Conservation (phyloP, 1,139 yeast genomes). For the Eremothecium coryli region DNA sequence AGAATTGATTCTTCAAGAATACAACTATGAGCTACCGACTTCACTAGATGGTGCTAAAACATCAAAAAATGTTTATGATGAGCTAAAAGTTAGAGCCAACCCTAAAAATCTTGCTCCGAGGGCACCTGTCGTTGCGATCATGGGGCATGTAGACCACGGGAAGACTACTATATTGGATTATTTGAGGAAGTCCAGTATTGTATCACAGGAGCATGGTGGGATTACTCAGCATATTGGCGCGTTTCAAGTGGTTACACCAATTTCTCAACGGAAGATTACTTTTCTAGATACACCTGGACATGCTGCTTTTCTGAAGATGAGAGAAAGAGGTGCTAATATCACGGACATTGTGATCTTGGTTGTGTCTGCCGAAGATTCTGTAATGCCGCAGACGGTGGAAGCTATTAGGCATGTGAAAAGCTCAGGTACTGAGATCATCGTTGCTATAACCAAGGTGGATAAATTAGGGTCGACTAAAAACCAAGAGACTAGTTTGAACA, state of each 20-base stretch:
- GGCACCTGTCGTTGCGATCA: slow-evolving; percentile 92
- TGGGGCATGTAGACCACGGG: slow-evolving; percentile 99
- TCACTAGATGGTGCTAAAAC: slow-evolving; percentile 29
- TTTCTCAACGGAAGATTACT: slow-evolving; percentile 67
- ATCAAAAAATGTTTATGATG: slow-evolving; percentile 45
- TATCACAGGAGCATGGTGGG: slow-evolving; percentile 85
- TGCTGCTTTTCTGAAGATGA: slow-evolving; percentile 91
- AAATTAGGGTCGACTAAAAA: slow-evolving; percentile 58
- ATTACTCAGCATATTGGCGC: slow-evolving; percentile 98
- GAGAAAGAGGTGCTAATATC: slow-evolving; percentile 91
- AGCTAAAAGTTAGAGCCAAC: slow-evolving; percentile 35
- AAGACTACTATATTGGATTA: slow-evolving; percentile 88
- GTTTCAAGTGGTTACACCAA: slow-evolving; percentile 71
- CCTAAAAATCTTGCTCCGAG: slow-evolving; percentile 47
- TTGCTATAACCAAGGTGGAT: slow-evolving; percentile 90
- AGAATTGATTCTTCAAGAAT: slow-evolving; percentile 77
- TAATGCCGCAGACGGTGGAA: slow-evolving; percentile 95
- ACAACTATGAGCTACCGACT: slow-evolving; percentile 52
- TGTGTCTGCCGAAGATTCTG: slow-evolving; percentile 97
- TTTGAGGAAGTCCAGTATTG: slow-evolving; percentile 75
- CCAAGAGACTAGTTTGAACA: slow-evolving; percentile 29
- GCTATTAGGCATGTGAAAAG: slow-evolving; percentile 89
- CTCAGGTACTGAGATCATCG: slow-evolving; percentile 70
- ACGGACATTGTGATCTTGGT: slow-evolving; percentile 90
- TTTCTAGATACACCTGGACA: slow-evolving; percentile 98